phyloP scores from a whole-genome alignment of 331 rosid species.

The Acacia concinna region DNA sequence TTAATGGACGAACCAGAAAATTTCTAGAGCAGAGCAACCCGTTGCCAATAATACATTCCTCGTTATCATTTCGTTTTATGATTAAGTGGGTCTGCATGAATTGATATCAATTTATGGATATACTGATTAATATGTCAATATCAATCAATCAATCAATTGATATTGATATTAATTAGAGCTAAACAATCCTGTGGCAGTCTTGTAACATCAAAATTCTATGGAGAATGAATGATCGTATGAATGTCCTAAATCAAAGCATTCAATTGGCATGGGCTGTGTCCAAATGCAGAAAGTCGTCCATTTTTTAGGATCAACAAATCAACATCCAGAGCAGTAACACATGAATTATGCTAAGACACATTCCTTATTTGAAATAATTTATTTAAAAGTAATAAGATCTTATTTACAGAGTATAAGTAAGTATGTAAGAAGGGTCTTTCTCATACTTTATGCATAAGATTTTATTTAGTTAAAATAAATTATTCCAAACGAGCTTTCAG shows the following conservation, averaged over 20 bases:
- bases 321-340: background rate
- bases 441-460: too few relatives aligned
- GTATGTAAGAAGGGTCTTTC: too few relatives aligned
- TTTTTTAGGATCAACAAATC: background rate
- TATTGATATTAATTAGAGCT: background rate
- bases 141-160: background rate
- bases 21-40: background rate
- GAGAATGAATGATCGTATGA: background rate
- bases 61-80: background rate
- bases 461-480: too few relatives aligned
- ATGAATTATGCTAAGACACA: background rate
- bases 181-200: background rate
- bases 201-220: background rate
- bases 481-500: too few relatives aligned
- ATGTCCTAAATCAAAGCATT: background rate
- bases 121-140: background rate
- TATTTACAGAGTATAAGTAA: too few relatives aligned
- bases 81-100: background rate
- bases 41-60: background rate
- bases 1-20: background rate
- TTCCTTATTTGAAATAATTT: too few relatives aligned
- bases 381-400: too few relatives aligned
- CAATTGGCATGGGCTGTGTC: background rate
- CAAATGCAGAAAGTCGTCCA: background rate
- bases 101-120: background rate